Percentiles rank a stretch among this genome's conserved stretches.
phyloP scores from a whole-genome alignment of 805 yeast genomes.

The Hemisphaericaspora nanyangensis region DNA sequence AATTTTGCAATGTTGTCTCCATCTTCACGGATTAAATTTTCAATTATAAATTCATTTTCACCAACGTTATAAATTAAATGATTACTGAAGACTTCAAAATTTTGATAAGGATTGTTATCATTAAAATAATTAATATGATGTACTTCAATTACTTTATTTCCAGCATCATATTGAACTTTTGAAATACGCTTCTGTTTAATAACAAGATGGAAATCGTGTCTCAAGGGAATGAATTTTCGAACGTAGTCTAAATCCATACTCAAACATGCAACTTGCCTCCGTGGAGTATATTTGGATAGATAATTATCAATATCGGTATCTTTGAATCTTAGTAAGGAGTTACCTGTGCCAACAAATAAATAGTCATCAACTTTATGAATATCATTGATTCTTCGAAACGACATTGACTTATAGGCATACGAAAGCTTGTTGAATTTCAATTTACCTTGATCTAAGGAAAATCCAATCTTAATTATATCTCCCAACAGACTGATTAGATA shows the following conservation, averaged over 20 bases:
- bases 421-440: neutral
- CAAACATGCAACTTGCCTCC: neutral
- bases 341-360: neutral
- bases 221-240: neutral
- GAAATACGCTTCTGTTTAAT: neutral
- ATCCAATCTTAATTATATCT: neutral
- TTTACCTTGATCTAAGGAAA: neutral
- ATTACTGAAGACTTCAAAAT: constrained; percentile 6
- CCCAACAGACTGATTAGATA: neutral
- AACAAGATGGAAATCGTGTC: neutral
- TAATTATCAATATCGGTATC: neutral
- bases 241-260: neutral
- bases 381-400: neutral
- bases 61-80: constrained; percentile 7
- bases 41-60: constrained; percentile 2
- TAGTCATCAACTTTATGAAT: neutral
- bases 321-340: neutral
- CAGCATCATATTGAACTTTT: neutral
- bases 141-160: neutral
- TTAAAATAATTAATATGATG: constrained; percentile 2
- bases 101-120: constrained; percentile 7
- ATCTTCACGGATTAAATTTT: constrained; percentile 5
- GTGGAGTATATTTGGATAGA: neutral
- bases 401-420: neutral
- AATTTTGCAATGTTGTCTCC: neutral